These are phyloP conservation scores for Neonectria coccinea DNA, from an alignment of 2,329 filamentous ascomycete genomes.

Conservation along the genomic window DNA sequence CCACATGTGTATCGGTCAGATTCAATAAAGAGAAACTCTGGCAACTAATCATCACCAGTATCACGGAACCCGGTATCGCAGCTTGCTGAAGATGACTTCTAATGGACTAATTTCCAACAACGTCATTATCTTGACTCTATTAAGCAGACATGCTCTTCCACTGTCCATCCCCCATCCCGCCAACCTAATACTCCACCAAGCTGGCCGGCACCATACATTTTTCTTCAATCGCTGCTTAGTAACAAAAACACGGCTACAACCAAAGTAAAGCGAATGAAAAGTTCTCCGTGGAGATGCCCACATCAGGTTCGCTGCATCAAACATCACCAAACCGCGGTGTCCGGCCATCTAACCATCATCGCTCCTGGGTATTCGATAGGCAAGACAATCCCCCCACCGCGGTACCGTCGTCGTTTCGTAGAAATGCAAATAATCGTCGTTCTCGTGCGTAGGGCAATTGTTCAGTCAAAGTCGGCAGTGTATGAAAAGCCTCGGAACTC, in stretches of 20 bases:
- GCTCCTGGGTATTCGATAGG: conserved; percentile 47
- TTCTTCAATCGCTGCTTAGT: conserved; percentile 38
- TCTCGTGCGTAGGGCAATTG: conserved; percentile 31
- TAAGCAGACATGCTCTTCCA: conserved; percentile 40
- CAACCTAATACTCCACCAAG: conserved; percentile 33
- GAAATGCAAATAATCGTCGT: conserved; percentile 40
- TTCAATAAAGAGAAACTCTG: neutral
- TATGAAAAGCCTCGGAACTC: conserved; percentile 99
- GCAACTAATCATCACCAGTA: neutral
- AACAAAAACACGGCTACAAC: conserved; percentile 36
- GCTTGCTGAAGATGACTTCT: neutral
- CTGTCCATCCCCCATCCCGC: conserved; percentile 28
- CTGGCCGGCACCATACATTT: conserved; percentile 34
- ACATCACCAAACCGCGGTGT: conserved; percentile 39
- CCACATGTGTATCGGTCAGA: neutral
- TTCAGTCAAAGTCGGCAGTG: conserved; percentile 86
- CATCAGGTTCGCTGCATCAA: conserved; percentile 35
- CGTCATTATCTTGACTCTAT: conserved; percentile 38
- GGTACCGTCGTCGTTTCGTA: conserved; percentile 40
- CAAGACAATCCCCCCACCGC: conserved; percentile 44
- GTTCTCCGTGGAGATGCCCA: conserved; percentile 25
- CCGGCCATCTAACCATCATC: conserved; percentile 42
- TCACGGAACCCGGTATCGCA: neutral
- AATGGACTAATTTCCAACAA: conserved; percentile 30
- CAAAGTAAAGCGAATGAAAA: conserved; percentile 36